Percentiles rank a stretch among this genome's conserved stretches.
Evolutionary conservation across 352 stramenopile species (phyloP).

Genomic region (Phytopythium kandeliae): DNA sequence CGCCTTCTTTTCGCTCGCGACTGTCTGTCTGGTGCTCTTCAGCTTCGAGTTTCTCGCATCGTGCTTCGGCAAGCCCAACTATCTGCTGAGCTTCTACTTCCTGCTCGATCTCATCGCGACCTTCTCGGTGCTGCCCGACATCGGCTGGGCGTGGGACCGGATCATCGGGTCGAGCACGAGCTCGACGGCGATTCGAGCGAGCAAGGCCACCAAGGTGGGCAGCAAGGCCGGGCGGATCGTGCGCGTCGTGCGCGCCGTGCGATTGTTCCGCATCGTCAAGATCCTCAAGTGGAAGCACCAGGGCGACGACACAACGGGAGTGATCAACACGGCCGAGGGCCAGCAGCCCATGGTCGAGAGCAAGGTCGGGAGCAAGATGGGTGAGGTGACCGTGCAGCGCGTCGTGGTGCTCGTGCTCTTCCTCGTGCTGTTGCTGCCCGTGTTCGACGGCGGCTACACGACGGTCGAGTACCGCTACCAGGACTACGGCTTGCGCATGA

Average conservation of each 20-base stretch:
- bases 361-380: slow-evolving; percentile 87
- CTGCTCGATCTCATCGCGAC: slow-evolving; percentile 80
- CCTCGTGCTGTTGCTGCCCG: slow-evolving; percentile 83
- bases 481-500: slow-evolving; percentile 74
- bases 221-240: slow-evolving; percentile 85
- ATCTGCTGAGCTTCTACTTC: slow-evolving; percentile 92
- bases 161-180: slow-evolving; percentile 60
- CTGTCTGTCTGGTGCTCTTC: slow-evolving; percentile 87
- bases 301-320: slow-evolving; percentile 26
- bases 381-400: slow-evolving; percentile 78
- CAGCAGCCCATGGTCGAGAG: slow-evolving; percentile 35
- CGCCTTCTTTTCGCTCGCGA: slow-evolving; percentile 81
- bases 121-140: slow-evolving; percentile 80
- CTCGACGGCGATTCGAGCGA: slow-evolving; percentile 56
- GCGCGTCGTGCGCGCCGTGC: slow-evolving; percentile 72
- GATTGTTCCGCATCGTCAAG: slow-evolving; percentile 83
- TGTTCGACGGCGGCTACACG: slow-evolving; percentile 78
- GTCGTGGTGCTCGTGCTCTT: slow-evolving; percentile 89
- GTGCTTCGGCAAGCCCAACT: slow-evolving; percentile 65
- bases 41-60: slow-evolving; percentile 82
- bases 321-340: slow-evolving; percentile 23
- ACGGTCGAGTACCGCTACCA: slow-evolving; percentile 81
- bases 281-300: slow-evolving; percentile 84
- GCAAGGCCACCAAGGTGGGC: slow-evolving; percentile 60
- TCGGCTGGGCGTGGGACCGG: slow-evolving; percentile 72